Evolutionary conservation across 208 protist genomes (phyloP).

Genomic region (Crithidia thermophila): DNA sequence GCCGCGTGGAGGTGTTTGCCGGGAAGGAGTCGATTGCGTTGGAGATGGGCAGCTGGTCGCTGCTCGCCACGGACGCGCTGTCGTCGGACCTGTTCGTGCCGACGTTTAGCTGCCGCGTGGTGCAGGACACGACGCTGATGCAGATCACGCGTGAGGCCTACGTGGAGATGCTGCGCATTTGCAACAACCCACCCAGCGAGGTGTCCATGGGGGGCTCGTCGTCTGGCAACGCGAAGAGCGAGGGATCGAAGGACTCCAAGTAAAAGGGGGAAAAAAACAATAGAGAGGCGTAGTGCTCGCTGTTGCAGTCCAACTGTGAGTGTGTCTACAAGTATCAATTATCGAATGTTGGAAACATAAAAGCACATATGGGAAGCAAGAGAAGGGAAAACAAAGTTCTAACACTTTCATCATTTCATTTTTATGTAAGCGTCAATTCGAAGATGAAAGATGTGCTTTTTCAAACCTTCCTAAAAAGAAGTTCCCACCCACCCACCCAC

Average conservation of each 20-base stretch:
- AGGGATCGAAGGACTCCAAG: constrained; percentile 8
- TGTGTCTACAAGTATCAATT: too few species aligned
- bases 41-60: constrained; percentile 87
- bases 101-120: constrained; percentile 88
- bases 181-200: constrained; percentile 31
- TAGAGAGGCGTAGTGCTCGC: neutral
- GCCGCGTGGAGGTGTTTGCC: constrained; percentile 86
- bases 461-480: too few species aligned
- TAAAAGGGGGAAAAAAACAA: neutral
- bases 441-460: too few species aligned
- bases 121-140: constrained; percentile 83
- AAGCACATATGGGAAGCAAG: too few species aligned
- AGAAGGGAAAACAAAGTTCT: too few species aligned
- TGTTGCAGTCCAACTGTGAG: neutral
- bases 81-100: constrained; percentile 67
- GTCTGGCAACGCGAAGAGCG: constrained; percentile 3
- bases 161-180: constrained; percentile 54
- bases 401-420: too few species aligned
- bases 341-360: too few species aligned
- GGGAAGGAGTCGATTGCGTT: constrained; percentile 82
- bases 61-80: constrained; percentile 74
- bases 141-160: constrained; percentile 82
- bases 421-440: too few species aligned
- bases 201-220: constrained; percentile 10
- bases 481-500: too few species aligned